phyloP scores from a whole-genome alignment of 1,139 yeast species.

The Yamadazyma taylorii region DNA sequence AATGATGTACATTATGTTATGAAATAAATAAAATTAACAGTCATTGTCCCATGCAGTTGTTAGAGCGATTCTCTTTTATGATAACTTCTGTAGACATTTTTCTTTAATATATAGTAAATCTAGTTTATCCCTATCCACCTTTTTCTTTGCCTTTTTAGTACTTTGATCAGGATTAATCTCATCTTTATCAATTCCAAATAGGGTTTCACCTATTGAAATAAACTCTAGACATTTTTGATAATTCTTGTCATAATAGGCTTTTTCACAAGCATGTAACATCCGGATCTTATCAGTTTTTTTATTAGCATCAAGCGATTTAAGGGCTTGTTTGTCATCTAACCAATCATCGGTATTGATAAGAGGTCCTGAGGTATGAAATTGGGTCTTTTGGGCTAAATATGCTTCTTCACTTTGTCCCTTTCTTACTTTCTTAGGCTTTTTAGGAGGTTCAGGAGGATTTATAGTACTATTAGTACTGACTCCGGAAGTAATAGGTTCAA shows the following conservation, averaged over 20 bases:
- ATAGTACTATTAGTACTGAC: neutral
- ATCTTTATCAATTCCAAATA: constrained; percentile 30
- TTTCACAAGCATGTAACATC: constrained; percentile 46
- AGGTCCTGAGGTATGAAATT: constrained; percentile 53
- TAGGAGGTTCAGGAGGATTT: no score
- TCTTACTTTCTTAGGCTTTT: constrained; percentile 21
- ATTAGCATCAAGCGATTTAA: constrained; percentile 22
- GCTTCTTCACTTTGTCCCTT: constrained; percentile 62
- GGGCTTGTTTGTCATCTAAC: constrained; percentile 31
- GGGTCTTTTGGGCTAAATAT: constrained; percentile 42
- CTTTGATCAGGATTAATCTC: constrained; percentile 23
- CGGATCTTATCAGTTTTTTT: constrained; percentile 36
- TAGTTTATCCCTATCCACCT: constrained; percentile 44
- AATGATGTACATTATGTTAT: neutral
- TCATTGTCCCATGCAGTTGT: no score
- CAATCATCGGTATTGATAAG: constrained; percentile 46
- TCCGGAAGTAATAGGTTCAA: neutral
- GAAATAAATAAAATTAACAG: no score
- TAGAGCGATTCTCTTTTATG: neutral
- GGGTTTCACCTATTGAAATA: constrained; percentile 26
- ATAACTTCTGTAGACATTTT: constrained; percentile 29
- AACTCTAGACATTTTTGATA: constrained; percentile 44
- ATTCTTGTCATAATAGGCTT: constrained; percentile 48
- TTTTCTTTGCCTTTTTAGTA: constrained; percentile 28
- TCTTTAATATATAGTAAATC: constrained; percentile 46